Conservation (phyloP, 176 grass and related monocot genomes). For the Carex pumila region DNA sequence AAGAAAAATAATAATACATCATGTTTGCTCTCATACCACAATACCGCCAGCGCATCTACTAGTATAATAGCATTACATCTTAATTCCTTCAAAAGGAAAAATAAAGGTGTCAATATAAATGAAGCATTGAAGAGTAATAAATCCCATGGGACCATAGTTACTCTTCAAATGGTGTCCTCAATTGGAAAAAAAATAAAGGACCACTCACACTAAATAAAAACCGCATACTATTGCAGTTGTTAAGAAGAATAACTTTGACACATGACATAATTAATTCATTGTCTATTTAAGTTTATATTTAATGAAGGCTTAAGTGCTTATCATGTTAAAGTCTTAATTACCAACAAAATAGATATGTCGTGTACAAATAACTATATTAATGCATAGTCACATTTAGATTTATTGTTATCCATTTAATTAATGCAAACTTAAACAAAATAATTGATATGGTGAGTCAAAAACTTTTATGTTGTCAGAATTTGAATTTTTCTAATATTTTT, state of each 20-base stretch:
- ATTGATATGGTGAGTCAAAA: background rate
- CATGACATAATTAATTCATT: background rate
- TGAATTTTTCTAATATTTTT: background rate
- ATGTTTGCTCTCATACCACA: background rate
- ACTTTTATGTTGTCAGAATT: background rate
- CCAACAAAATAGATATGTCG: background rate
- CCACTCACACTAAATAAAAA: background rate
- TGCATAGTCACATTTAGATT: background rate
- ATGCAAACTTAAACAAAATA: background rate
- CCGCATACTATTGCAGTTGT: background rate
- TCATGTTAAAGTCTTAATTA: background rate
- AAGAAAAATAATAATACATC: background rate
- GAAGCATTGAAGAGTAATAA: conserved; percentile 12
- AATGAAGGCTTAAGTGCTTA: no score
- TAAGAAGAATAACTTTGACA: background rate
- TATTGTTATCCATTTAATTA: background rate
- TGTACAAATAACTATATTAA: background rate
- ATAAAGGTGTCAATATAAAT: background rate
- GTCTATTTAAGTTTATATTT: background rate
- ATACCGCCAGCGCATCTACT: background rate
- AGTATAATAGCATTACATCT: background rate
- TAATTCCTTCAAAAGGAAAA: background rate
- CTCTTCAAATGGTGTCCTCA: background rate
- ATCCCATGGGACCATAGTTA: background rate
- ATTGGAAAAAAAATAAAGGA: background rate